Evolutionary conservation across 495 filamentous ascomycete genomes (phyloP).

Genomic region (Penicillium coffeae): DNA sequence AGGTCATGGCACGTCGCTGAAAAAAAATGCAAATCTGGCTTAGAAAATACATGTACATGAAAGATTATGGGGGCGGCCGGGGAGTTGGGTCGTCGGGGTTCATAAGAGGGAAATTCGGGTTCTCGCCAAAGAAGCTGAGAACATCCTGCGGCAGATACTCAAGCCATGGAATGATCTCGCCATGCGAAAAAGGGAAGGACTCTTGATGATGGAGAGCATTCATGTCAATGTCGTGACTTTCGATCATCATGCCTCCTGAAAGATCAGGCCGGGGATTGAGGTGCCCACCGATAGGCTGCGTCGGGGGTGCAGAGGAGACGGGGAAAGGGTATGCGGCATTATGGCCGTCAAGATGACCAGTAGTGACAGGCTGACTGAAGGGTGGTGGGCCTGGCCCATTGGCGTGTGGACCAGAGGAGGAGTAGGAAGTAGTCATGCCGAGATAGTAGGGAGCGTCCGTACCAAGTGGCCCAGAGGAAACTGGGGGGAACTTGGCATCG

Average conservation of each 20-base stretch:
- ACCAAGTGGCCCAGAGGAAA: conserved; percentile 13
- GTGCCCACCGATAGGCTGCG: conserved; percentile 33
- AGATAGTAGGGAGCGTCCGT: conserved; percentile 27
- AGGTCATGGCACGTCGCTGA: conserved; percentile 2
- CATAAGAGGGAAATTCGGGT: conserved; percentile 36
- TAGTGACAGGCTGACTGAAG: conserved; percentile 47
- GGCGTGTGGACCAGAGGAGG: conserved; percentile 22
- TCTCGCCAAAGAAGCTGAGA: conserved; percentile 51
- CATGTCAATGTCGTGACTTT: conserved; percentile 69
- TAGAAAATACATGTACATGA: conserved; percentile 18
- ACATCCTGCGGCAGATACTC: conserved; percentile 66
- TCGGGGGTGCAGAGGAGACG: conserved; percentile 29
- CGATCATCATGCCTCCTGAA: conserved; percentile 59
- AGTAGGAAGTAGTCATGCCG: conserved; percentile 28
- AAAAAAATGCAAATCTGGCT: conserved; percentile 11
- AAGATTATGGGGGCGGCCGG: conserved; percentile 22
- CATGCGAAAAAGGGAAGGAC: conserved; percentile 43
- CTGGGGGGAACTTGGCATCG: conserved; percentile 19
- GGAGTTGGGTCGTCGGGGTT: conserved; percentile 27
- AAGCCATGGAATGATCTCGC: conserved; percentile 63
- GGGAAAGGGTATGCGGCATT: conserved; percentile 21
- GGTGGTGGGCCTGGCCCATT: conserved; percentile 37
- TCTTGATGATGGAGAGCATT: conserved; percentile 40
- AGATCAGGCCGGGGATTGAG: conserved; percentile 36
- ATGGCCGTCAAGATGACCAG: conserved; percentile 20